A percentile compares a stretch with the other conserved stretches of the same genome.
These are phyloP conservation scores for Rhipidocladum racemiflorum DNA, from an alignment of 176 grass and related monocot species.

Conservation along the genomic window DNA sequence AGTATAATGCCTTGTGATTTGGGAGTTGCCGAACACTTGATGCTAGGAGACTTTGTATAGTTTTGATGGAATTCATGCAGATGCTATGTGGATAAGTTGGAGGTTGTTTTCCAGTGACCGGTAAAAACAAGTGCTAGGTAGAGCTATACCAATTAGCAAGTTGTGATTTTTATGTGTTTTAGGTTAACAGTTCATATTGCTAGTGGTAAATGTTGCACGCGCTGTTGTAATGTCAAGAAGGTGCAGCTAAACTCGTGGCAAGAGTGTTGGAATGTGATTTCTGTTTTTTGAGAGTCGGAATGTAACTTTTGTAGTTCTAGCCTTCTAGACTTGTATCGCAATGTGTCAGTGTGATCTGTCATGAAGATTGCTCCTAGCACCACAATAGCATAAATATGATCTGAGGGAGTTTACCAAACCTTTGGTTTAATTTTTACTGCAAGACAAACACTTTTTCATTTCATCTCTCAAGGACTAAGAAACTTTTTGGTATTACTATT, in stretches of 20 bases:
- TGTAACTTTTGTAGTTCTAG: neutral
- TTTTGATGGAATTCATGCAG: neutral
- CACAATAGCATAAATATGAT: neutral
- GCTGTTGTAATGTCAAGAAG: neutral
- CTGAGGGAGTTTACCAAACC: neutral
- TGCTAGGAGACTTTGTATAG: neutral
- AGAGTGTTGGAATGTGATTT: neutral
- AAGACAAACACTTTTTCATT: neutral
- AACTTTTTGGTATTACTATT: neutral
- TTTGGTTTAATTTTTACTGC: neutral
- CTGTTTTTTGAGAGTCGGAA: neutral
- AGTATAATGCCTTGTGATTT: neutral
- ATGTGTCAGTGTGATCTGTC: neutral
- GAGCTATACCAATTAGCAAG: neutral
- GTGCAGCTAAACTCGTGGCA: neutral
- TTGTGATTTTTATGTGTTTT: neutral
- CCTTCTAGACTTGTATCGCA: neutral
- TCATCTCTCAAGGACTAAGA: neutral
- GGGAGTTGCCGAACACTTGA: neutral
- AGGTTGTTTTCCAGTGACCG: neutral
- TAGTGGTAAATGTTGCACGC: conserved; percentile 11
- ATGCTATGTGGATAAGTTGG: neutral
- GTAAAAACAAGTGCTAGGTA: conserved; percentile 6
- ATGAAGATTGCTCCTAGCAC: neutral
- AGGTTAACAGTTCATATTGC: conserved; percentile 13